Base-by-base conservation (phyloP, 2,329 filamentous ascomycete species). In the Metarhizium album region DNA sequence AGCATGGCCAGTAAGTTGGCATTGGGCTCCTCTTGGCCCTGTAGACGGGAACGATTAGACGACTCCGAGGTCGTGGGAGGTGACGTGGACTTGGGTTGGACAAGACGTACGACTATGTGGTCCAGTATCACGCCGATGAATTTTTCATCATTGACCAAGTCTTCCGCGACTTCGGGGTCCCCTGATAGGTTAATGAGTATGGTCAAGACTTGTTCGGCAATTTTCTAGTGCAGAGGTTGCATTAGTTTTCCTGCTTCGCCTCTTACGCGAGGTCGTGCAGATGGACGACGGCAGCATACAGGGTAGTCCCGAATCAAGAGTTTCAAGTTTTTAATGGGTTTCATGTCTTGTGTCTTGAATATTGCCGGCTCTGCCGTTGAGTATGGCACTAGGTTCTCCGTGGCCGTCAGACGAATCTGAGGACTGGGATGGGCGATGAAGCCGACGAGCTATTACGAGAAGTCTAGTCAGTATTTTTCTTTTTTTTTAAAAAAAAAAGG, bases 391-490 rank as follows among this genome's bases (percentile, higher is more conserved):
- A 96, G 76, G 60, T 94, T 87, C 67, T 95, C 90, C 49, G 84
- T 82, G 46, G 90, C 90, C 58, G 91, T 78, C 65, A 88, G 83
- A 59, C 93, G 83, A 57, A 97, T 89, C 65, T 95, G 87, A 42
- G 89, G 88, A 65, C 94, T 95, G 53, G 87, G 87, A 70, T 95
- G 86, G 68, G 87, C 86, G 53, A 97, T 86, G 70, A 97, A 96
- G 66, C 90, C 89, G 54, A 96, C 89, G 49, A 95, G 82, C 88
- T 95, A 59, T 14, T 2, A 16, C 33, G 20, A 8, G n/a, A 18
- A 9, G 6, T n/a, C 18, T 20, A 4, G 37, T 40, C 16, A 20
- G 18, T 5, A 22, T 29, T 29, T 29, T 29, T 29, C 1, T 29
- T 29, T 1, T 29, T 29, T 29, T 29, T 11, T 4, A 8, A 1